Evolutionary conservation across 768 basidiomycete species (phyloP), one percentile per base, ranked within the genome.

Genomic region (Termitomyces sp.): DNA sequence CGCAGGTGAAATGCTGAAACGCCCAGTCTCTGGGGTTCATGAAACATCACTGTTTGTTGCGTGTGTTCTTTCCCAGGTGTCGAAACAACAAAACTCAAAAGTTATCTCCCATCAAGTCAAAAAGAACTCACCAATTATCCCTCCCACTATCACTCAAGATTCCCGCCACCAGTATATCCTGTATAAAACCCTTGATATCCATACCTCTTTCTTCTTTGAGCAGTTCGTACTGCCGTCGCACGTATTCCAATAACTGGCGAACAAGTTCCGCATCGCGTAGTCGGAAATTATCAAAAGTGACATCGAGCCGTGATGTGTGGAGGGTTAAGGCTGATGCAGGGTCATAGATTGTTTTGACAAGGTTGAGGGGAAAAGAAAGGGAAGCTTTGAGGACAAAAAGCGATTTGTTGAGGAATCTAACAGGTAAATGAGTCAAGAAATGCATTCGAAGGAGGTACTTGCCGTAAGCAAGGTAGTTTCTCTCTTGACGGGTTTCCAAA

Each of bases 201-300:
- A 56, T 44, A 26, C 46, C 56, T 42, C 28, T 30, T 8, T 28
- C 38, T 13, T 53, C 52, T 38, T 42, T 42, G 0, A 53, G 10
- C 8, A 40, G 18, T 13, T 55, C 46, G 42, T 69, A 70, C 40
- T 63, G 50, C 35, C 66, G 56, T 47, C 53, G 55, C 8, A 63
- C 16, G 38, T 60, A 66, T 18, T 59, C 64, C 14, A 57, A 63
- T 14, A 58, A 64, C 52, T 80, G 73, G 33, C 65, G 64, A 6
- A 77, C 44, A 13, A 77, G 66, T 57, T 77, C 73, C 13, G 78
- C 75, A 57, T 80, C 77, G 6, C 73, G 71, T 10, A 79, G 60
- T 22, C 74, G 71, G 64, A 78, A 80, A 18, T 73, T 61, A 43
- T 73, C 70, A 49, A 79, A 79, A 7, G 71, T 75, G 32, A 79